phyloP scores from a whole-genome alignment of 164 flowering plant species.

The Chloranthus sessilifolius region DNA sequence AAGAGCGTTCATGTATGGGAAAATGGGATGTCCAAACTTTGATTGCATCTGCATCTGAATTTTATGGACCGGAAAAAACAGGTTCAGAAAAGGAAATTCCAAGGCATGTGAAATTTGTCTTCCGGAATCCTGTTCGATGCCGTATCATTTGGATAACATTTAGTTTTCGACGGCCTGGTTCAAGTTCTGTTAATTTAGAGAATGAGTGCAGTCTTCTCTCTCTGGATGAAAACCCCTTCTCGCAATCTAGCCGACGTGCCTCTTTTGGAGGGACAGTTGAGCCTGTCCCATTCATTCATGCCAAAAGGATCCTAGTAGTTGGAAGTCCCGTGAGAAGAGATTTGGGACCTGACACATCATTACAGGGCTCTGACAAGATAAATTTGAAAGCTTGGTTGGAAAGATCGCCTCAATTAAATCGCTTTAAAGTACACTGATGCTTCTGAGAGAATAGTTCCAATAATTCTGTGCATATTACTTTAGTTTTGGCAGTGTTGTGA shows the following conservation, averaged over 20 bases:
- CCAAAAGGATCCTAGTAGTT: slow-evolving; percentile 67
- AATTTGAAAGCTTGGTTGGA: slow-evolving; percentile 66
- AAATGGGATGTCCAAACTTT: slow-evolving; percentile 87
- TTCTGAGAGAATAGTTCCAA: slow-evolving; percentile 1
- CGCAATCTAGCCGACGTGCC: slow-evolving; percentile 53
- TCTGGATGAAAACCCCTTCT: slow-evolving; percentile 77
- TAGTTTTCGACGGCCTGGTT: slow-evolving; percentile 57
- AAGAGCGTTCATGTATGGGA: slow-evolving; percentile 75
- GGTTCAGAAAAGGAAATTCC: slow-evolving; percentile 34
- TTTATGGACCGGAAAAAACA: slow-evolving; percentile 63
- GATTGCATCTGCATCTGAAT: slow-evolving; percentile 59
- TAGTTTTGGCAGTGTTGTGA: background rate
- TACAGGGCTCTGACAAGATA: slow-evolving; percentile 48
- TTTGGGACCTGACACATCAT: slow-evolving; percentile 22
- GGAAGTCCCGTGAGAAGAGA: slow-evolving; percentile 60
- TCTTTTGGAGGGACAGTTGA: slow-evolving; percentile 65
- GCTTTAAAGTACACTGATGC: slow-evolving; percentile 60
- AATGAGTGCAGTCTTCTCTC: slow-evolving; percentile 64
- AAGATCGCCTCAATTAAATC: slow-evolving; percentile 57
- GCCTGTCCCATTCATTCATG: slow-evolving; percentile 79
- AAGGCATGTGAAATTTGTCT: slow-evolving; percentile 73
- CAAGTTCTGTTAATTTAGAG: slow-evolving; percentile 68
- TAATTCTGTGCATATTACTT: background rate
- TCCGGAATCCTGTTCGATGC: slow-evolving; percentile 73
- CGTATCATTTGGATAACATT: slow-evolving; percentile 90